phyloP scores from a whole-genome alignment of 2,329 filamentous ascomycete species.

The Blastomyces parvus region DNA sequence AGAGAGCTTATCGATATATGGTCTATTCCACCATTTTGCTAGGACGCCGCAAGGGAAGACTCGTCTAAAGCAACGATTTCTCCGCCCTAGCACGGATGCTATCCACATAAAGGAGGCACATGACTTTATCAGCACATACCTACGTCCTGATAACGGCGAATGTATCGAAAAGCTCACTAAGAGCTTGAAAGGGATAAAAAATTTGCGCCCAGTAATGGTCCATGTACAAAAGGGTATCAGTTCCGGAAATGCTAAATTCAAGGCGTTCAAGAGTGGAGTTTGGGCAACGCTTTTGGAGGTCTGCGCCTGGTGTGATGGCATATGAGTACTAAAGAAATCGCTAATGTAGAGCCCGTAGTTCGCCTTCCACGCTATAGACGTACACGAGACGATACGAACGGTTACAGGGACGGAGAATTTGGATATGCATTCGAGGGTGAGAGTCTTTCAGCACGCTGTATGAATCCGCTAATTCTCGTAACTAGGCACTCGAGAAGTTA shows the following conservation, averaged over 20 bases:
- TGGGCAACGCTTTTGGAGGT: slow-evolving; percentile 61
- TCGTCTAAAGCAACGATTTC: slow-evolving; percentile 66
- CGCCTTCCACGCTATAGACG: slow-evolving; percentile 57
- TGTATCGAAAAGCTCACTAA: slow-evolving; percentile 48
- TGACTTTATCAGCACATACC: slow-evolving; percentile 55
- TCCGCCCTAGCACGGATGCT: slow-evolving; percentile 65
- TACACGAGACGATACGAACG: slow-evolving; percentile 55
- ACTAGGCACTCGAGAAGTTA: slow-evolving; percentile 51
- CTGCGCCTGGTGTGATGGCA: slow-evolving; percentile 15
- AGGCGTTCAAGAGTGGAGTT: slow-evolving; percentile 53
- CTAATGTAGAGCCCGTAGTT: slow-evolving; percentile 44
- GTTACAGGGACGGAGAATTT: slow-evolving; percentile 47
- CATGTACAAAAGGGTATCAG: slow-evolving; percentile 72
- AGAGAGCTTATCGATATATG: slow-evolving; percentile 75
- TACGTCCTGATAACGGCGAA: slow-evolving; percentile 57
- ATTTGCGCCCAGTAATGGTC: slow-evolving; percentile 59
- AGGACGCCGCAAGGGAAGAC: slow-evolving; percentile 69
- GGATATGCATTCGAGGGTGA: slow-evolving; percentile 46
- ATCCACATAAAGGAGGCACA: slow-evolving; percentile 62
- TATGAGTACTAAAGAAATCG: neutral
- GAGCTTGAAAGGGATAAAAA: slow-evolving; percentile 61
- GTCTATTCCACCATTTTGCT: slow-evolving; percentile 65
- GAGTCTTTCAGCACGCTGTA: slow-evolving; percentile 3
- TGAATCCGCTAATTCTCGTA: neutral
- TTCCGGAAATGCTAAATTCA: slow-evolving; percentile 39